Conservation (phyloP, 1,284 basidiomycete species). For the Ustilago nuda region DNA sequence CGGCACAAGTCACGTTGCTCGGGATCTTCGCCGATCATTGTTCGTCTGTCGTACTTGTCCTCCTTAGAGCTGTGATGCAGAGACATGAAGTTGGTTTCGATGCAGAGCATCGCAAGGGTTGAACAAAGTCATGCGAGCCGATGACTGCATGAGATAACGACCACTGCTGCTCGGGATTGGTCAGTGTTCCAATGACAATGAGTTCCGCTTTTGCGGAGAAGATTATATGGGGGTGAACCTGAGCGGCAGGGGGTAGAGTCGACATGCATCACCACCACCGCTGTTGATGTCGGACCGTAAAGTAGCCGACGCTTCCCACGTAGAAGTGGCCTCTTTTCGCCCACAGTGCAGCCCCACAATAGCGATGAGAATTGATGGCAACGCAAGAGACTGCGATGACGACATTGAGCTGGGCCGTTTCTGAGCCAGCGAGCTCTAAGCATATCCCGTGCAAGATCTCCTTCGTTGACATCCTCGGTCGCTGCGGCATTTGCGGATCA, state of each 20-base stretch:
- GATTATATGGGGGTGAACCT: neutral
- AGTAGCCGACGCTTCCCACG: neutral
- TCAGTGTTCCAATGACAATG: neutral
- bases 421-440: neutral
- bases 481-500: neutral
- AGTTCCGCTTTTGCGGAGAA: neutral
- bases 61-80: neutral
- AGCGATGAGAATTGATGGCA: neutral
- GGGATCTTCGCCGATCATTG: conserved; percentile 2
- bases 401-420: neutral
- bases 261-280: neutral
- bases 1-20: conserved; percentile 8
- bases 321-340: neutral
- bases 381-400: neutral
- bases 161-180: neutral
- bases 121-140: neutral
- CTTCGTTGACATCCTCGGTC: neutral
- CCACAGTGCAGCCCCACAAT: neutral
- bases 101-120: neutral
- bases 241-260: neutral
- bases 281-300: neutral
- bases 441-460: neutral
- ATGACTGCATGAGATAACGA: neutral
- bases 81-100: neutral
- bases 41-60: neutral